Evolutionary conservation across 306 rosid genomes (phyloP).

Genomic region (Hippophae rhamnoides): DNA sequence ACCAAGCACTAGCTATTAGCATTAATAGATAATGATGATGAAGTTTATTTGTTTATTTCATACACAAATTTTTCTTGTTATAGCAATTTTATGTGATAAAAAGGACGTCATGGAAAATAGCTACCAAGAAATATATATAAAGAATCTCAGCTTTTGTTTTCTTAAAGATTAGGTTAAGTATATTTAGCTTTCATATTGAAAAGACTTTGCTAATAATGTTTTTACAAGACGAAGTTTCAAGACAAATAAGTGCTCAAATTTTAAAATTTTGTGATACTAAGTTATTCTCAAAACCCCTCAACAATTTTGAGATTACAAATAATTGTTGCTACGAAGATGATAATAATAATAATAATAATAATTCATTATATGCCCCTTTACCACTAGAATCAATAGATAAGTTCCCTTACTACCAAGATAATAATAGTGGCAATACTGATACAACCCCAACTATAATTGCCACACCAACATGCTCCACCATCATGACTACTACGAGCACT

Average conservation of each 20-base stretch:
- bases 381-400: slow-evolving; percentile 38
- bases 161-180: slow-evolving; percentile 24
- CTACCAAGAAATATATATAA: slow-evolving; percentile 30
- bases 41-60: too few species aligned
- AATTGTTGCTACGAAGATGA: slow-evolving; percentile 53
- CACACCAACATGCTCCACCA: slow-evolving; percentile 5
- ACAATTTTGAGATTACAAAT: slow-evolving; percentile 72
- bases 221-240: slow-evolving; percentile 81
- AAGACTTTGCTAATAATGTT: slow-evolving; percentile 21
- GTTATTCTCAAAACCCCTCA: slow-evolving; percentile 60
- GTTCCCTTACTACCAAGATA: slow-evolving; percentile 26
- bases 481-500: slow-evolving; percentile 12
- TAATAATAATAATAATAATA: slow-evolving; percentile 8
- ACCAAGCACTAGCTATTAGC: slow-evolving; percentile 1
- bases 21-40: too few species aligned
- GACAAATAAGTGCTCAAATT: slow-evolving; percentile 55
- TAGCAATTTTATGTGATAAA: background rate
- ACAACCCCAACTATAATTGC: slow-evolving; percentile 4
- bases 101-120: slow-evolving; percentile 22
- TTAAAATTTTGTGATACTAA: slow-evolving; percentile 61
- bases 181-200: background rate
- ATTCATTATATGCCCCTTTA: slow-evolving; percentile 42
- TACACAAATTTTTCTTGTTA: too few species aligned
- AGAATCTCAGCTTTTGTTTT: slow-evolving; percentile 43
- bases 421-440: slow-evolving; percentile 24